Evolutionary conservation across 1,284 basidiomycete genomes (phyloP), one percentile per base, ranked within the genome.

Genomic region (Coriolopsis trogii): DNA sequence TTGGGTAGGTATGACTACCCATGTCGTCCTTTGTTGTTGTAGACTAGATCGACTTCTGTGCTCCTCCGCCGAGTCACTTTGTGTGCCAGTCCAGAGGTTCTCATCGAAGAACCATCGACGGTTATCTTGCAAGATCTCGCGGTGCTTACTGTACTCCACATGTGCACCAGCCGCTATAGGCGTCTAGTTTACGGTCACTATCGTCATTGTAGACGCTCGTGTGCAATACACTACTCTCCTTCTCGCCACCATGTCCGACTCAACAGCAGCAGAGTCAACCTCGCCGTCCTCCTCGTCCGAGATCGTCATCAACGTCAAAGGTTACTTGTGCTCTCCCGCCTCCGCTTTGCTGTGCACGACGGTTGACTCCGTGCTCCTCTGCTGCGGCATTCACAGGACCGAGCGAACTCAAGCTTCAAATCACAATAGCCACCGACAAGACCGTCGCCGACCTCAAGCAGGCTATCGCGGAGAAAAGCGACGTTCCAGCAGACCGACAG

Each of bases 331-430:
- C 12, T 6, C 21, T n/a, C 18, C 23, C 21, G 28, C n/a, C 15
- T 23, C 36, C 20, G n/a, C 26, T 8, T 16, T n/a, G 20, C 40
- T n/a, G 31, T 23, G 40, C 29, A 15, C 34, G 37, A 41, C 24
- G 29, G 37, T 41, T 53, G 33, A 56, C 45, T 16, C 33, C 18
- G 37, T 23, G 28, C 18, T 8, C 15, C 26, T 5, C 25, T 36
- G 16, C 33, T 36, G 16, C 33, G 21, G 25, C 15, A 20, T 13
- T 18, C 16, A 21, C 48, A 89, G 93, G 93, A 15, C 92, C 93
- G 1, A 91, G 83, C 66, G 93, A 95, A 73, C 79, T 95, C 70
- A 95, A 95, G 76, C 81, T 96, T 24, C 84, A 91, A 65, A 89
- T 96, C 58, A 77, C 83, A 18, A 94, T 95, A 64, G 72, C 78